Conservation (phyloP, 192 early-diverging fungal genomes). For the Lobosporangium transversale region DNA sequence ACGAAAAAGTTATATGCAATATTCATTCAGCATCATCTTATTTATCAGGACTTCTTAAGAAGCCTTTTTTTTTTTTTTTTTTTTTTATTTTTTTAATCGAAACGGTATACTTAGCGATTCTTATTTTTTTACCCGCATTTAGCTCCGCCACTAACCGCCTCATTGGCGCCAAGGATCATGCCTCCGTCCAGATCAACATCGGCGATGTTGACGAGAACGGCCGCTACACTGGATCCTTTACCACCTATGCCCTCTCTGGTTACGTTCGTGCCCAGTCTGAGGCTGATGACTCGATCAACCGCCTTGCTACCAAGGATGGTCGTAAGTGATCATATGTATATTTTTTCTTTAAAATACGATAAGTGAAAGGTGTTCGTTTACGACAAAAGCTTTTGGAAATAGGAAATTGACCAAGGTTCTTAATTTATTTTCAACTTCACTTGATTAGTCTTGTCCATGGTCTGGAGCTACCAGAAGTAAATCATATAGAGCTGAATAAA, state of each 20-base stretch:
- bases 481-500: constrained; percentile 17
- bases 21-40: no score
- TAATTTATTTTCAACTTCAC: background rate
- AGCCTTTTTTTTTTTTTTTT: no score
- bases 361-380: no score
- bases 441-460: constrained; percentile 75
- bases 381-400: no score
- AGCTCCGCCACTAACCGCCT: constrained; percentile 98
- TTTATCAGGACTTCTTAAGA: no score
- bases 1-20: no score
- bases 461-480: constrained; percentile 82
- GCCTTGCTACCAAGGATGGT: constrained; percentile 82
- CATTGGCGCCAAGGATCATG: constrained; percentile 98
- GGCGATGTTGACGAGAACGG: constrained; percentile 91
- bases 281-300: constrained; percentile 97
- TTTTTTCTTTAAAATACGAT: background rate
- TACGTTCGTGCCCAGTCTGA: constrained; percentile 90
- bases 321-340: constrained; percentile 52
- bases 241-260: constrained; percentile 93
- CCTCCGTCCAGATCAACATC: constrained; percentile 97
- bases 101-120: no score
- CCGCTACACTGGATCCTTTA: constrained; percentile 74
- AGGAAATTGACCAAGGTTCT: no score
- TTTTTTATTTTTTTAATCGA: no score
- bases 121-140: no score